Evolutionary conservation across 2,329 filamentous ascomycete genomes (phyloP).

Genomic region (Cladophialophora bantiana): DNA sequence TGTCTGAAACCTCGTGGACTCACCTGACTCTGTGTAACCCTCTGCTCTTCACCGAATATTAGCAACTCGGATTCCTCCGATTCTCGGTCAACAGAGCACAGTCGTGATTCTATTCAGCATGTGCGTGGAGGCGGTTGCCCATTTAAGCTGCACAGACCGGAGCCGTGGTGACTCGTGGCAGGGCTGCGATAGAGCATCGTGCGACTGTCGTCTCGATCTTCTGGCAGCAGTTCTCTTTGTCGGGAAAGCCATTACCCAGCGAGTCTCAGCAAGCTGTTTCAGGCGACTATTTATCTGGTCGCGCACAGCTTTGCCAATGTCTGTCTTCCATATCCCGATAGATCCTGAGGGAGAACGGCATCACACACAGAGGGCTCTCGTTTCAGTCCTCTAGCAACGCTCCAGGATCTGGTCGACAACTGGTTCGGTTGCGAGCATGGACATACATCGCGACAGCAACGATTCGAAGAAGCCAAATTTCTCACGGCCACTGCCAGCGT

Average conservation of each 20-base stretch:
- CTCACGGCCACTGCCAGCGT: background rate
- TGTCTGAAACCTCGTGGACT: slow-evolving; percentile 12
- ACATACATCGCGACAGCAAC: background rate
- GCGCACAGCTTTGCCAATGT: background rate
- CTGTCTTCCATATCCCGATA: background rate
- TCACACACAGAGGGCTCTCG: background rate
- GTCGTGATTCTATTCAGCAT: background rate
- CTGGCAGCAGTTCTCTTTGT: background rate
- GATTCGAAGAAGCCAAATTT: background rate
- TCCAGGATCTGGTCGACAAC: background rate
- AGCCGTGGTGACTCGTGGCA: background rate
- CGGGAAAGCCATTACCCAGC: background rate
- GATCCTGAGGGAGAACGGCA: background rate
- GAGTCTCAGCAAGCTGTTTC: background rate
- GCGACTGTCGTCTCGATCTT: background rate
- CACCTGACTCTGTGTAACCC: slow-evolving; percentile 18
- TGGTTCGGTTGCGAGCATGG: background rate
- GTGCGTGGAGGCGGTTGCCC: background rate
- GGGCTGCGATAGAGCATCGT: background rate
- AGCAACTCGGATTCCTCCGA: background rate
- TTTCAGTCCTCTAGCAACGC: background rate
- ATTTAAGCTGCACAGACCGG: background rate
- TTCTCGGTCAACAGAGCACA: background rate
- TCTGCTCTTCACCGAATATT: slow-evolving; percentile 7
- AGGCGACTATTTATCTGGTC: background rate